Evolutionary conservation across 2,329 filamentous ascomycete species (phyloP).

Genomic region (Cercospora canescens): DNA sequence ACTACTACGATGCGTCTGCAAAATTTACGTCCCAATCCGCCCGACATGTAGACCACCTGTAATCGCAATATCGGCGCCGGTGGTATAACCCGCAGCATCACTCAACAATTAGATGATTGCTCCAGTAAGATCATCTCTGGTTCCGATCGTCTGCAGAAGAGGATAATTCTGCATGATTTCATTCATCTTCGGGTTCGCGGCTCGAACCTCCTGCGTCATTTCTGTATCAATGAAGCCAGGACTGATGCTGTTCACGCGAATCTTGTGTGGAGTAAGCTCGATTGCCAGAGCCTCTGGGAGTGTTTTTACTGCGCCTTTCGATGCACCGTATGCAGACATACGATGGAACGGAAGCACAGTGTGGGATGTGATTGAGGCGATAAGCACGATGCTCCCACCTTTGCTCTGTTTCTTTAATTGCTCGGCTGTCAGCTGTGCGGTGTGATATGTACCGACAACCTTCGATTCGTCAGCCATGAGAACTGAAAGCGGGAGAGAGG

Average conservation of each 20-base stretch:
- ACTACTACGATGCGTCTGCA: no score
- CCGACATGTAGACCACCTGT: neutral
- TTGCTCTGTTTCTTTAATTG: neutral
- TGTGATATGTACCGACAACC: neutral
- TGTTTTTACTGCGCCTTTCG: neutral
- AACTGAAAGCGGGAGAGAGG: neutral
- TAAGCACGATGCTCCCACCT: neutral
- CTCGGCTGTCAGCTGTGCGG: neutral
- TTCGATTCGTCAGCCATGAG: neutral
- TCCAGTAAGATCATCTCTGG: neutral
- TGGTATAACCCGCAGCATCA: neutral
- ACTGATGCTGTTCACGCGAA: neutral
- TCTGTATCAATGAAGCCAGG: neutral
- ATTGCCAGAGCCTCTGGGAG: neutral
- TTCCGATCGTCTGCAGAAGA: neutral
- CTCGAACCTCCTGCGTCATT: neutral
- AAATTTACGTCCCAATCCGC: neutral
- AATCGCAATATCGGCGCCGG: neutral
- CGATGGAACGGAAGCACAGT: neutral
- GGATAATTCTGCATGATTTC: neutral
- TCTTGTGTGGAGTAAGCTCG: neutral
- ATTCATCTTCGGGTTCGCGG: neutral
- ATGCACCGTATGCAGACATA: neutral
- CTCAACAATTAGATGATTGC: neutral
- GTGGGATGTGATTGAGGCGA: neutral